Evolutionary conservation across 805 yeast species (phyloP).

Genomic region (Candida gorgasii): DNA sequence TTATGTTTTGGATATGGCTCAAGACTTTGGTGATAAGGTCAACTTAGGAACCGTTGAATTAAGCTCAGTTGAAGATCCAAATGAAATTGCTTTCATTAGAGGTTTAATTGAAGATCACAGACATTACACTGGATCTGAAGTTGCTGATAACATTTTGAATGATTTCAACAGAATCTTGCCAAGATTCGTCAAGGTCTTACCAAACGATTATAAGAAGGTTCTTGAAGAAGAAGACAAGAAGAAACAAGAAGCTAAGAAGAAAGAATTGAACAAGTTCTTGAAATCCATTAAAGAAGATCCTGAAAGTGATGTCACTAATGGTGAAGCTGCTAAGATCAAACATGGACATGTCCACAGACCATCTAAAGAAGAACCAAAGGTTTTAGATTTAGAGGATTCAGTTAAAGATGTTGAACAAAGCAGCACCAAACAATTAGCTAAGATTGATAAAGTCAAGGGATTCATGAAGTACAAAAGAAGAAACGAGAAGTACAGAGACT

Average conservation of each 20-base stretch:
- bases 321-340: constrained; percentile 69
- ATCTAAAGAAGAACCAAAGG: constrained; percentile 69
- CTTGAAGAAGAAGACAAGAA: constrained; percentile 72
- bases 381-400: constrained; percentile 87
- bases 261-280: constrained; percentile 65
- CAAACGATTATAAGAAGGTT: constrained; percentile 87
- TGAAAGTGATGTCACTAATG: constrained; percentile 83
- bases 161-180: constrained; percentile 89
- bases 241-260: constrained; percentile 62
- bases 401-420: constrained; percentile 61
- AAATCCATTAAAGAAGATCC: constrained; percentile 79
- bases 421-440: constrained; percentile 61
- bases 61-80: constrained; percentile 73
- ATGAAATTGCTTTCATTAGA: constrained; percentile 91
- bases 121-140: constrained; percentile 89
- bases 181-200: constrained; percentile 90
- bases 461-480: constrained; percentile 93
- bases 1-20: constrained; percentile 92
- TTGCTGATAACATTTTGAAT: constrained; percentile 78
- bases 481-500: constrained; percentile 79
- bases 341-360: constrained; percentile 46
- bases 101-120: constrained; percentile 93
- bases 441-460: constrained; percentile 80
- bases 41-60: constrained; percentile 83
- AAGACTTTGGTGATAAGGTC: constrained; percentile 79